Evolutionary conservation across 2,329 filamentous ascomycete genomes (phyloP).

Genomic region (Colletotrichum falcatum): DNA sequence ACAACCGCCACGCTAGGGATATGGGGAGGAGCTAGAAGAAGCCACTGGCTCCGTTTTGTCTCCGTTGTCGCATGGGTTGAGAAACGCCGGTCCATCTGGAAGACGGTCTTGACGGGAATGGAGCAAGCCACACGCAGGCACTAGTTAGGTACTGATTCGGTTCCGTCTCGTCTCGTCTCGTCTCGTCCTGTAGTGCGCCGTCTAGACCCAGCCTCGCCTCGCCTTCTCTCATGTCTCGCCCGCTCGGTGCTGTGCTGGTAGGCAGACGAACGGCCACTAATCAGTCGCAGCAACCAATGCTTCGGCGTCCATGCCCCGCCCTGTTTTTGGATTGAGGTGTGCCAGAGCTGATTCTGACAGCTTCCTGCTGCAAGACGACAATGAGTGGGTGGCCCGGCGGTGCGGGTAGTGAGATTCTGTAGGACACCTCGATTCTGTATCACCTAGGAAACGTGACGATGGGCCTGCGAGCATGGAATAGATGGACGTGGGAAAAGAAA

Average conservation of each 20-base stretch:
- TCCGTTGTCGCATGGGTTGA: conserved; percentile 38
- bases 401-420: conserved; percentile 29
- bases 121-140: conserved; percentile 36
- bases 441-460: conserved; percentile 6
- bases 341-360: conserved; percentile 13
- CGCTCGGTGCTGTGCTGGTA: conserved; percentile 29
- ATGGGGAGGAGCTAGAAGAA: conserved; percentile 35
- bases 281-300: conserved; percentile 5
- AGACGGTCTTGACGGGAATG: conserved; percentile 35
- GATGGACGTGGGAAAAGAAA: conserved; percentile 21
- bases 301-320: neutral
- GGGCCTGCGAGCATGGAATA: conserved; percentile 7
- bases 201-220: conserved; percentile 34
- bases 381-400: conserved; percentile 15
- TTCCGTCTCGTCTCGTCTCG: conserved; percentile 41
- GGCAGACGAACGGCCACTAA: conserved; percentile 35
- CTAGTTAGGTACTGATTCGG: conserved; percentile 38
- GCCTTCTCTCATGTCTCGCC: conserved; percentile 33
- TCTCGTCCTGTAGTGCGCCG: conserved; percentile 34
- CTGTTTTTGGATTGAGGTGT: neutral
- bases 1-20: conserved; percentile 34
- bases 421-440: conserved; percentile 34
- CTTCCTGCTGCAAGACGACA: conserved; percentile 22
- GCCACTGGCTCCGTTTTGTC: conserved; percentile 36
- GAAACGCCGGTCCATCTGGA: conserved; percentile 29